Percentiles rank a stretch among this genome's conserved stretches.
Conservation (phyloP, 2,329 filamentous ascomycete species). For the Paecilomyces sp. region DNA sequence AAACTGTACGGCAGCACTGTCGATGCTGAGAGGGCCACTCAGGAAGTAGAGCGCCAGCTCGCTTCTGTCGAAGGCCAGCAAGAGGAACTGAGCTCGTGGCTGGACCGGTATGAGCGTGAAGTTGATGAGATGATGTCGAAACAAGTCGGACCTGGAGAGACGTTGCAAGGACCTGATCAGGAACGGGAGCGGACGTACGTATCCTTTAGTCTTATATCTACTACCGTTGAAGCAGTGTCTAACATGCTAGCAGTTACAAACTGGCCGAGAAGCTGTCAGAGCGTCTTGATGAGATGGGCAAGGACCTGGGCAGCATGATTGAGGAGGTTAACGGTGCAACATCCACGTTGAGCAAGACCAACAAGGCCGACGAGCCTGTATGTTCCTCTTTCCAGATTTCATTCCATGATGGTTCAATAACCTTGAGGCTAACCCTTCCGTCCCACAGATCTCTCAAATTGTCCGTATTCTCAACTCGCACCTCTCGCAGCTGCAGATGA, state of each 20-base stretch:
- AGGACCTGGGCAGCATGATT: constrained; percentile 91
- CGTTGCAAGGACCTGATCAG: constrained; percentile 80
- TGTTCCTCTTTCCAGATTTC: constrained; percentile 26
- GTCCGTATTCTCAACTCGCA: constrained; percentile 92
- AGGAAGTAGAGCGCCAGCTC: constrained; percentile 89
- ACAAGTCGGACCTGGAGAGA: constrained; percentile 67
- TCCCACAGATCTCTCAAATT: constrained; percentile 74
- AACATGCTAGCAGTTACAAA: constrained; percentile 56
- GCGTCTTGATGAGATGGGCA: constrained; percentile 85
- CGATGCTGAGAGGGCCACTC: constrained; percentile 85
- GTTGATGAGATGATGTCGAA: constrained; percentile 82
- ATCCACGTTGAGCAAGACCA: constrained; percentile 79
- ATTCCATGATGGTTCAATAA: constrained; percentile 9
- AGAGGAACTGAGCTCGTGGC: constrained; percentile 77
- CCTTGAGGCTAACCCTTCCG: constrained; percentile 7
- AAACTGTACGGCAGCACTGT: constrained; percentile 87
- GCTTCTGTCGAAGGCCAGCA: constrained; percentile 86
- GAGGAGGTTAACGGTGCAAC: constrained; percentile 95
- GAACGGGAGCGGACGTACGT: constrained; percentile 84
- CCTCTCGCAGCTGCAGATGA: constrained; percentile 84
- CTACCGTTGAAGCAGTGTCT: constrained; percentile 6
- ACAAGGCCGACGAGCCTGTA: constrained; percentile 81
- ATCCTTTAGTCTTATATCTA: not conserved
- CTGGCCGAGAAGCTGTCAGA: constrained; percentile 88
- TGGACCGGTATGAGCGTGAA: constrained; percentile 86